Conservation (phyloP, 441 rosid species). For the Eruca vesicaria region DNA sequence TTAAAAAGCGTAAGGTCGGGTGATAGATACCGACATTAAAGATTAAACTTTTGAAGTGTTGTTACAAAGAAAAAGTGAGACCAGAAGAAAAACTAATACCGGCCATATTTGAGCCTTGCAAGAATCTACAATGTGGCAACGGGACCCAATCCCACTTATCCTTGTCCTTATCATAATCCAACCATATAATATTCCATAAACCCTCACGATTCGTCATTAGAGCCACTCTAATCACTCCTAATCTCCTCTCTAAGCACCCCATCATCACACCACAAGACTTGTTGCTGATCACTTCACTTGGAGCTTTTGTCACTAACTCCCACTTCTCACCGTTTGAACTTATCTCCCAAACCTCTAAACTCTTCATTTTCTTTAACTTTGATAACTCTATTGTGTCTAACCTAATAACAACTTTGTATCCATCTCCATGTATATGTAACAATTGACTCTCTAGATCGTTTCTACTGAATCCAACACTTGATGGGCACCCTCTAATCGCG, state of each 20-base stretch:
- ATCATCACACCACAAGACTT: conserved; percentile 53
- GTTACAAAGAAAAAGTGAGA: conserved; percentile 45
- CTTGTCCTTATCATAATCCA: conserved; percentile 38
- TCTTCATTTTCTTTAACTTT: conserved; percentile 17
- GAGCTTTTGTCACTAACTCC: conserved; percentile 49
- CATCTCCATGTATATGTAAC: conserved; percentile 60
- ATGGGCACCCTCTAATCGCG: conserved; percentile 23
- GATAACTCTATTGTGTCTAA: conserved; percentile 21
- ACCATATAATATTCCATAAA: conserved; percentile 60
- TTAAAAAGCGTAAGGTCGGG: conserved; percentile 21
- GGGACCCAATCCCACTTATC: conserved; percentile 48
- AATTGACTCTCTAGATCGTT: conserved; percentile 25
- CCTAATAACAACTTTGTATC: conserved; percentile 48
- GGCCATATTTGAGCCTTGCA: conserved; percentile 65
- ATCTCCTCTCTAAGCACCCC: conserved; percentile 64
- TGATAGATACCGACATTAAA: conserved; percentile 23
- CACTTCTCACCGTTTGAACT: conserved; percentile 41
- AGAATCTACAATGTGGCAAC: conserved; percentile 50
- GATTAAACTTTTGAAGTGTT: conserved; percentile 16
- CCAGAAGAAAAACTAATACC: conserved; percentile 69
- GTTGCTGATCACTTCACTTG: conserved; percentile 36
- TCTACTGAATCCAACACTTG: conserved; percentile 38
- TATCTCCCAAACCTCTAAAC: conserved; percentile 56
- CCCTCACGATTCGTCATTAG: conserved; percentile 57
- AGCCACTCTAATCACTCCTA: conserved; percentile 47